phyloP scores from a whole-genome alignment of 805 yeast genomes.

The Hagleromyces aurorensis region DNA sequence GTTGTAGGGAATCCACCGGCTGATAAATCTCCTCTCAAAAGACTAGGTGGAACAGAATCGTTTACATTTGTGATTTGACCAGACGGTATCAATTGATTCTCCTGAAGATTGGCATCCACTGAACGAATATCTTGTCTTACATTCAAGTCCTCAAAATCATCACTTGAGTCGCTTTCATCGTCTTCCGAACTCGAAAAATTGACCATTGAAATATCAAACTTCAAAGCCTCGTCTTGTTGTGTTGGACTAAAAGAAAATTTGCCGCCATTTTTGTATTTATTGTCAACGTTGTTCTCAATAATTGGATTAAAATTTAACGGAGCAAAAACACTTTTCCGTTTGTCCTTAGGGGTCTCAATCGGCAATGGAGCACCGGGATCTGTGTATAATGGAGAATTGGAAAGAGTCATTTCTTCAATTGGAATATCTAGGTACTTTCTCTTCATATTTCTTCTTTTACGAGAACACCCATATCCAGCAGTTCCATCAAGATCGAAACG shows the following conservation, averaged over 20 bases:
- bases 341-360: constrained; percentile 39
- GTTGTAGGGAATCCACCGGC: constrained; percentile 4
- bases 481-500: constrained; percentile 4
- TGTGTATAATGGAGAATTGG: constrained; percentile 47
- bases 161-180: constrained; percentile 26
- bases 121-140: constrained; percentile 14
- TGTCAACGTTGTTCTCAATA: constrained; percentile 67
- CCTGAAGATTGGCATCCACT: constrained; percentile 13
- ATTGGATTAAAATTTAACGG: constrained; percentile 78
- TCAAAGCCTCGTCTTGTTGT: constrained; percentile 26
- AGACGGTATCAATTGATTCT: constrained; percentile 15
- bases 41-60: constrained; percentile 12
- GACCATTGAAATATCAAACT: constrained; percentile 26
- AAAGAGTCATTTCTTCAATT: constrained; percentile 48
- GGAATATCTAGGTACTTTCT: constrained; percentile 43
- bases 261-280: constrained; percentile 85
- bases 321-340: constrained; percentile 61
- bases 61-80: no score
- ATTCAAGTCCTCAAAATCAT: constrained; percentile 19
- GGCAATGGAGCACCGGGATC: constrained; percentile 88
- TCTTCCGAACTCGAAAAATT: constrained; percentile 28
- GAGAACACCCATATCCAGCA: constrained; percentile 3
- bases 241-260: constrained; percentile 49
- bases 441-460: constrained; percentile 11
- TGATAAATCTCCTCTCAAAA: constrained; percentile 7